Evolutionary conservation across 768 basidiomycete species (phyloP).

Genomic region (Pluteus cervinus): DNA sequence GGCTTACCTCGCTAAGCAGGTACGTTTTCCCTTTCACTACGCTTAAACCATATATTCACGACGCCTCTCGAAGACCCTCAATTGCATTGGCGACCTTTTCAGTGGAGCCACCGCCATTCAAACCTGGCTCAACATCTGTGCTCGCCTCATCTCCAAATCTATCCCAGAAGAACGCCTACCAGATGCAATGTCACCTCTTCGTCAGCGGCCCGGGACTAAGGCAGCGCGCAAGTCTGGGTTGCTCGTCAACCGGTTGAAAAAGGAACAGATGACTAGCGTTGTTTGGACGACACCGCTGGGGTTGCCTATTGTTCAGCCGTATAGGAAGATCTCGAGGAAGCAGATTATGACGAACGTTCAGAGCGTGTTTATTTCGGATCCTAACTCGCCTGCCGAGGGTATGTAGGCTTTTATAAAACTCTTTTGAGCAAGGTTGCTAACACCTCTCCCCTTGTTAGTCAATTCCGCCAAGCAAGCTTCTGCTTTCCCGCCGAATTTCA

Average conservation of each 20-base stretch:
- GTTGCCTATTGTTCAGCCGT: constrained; percentile 93
- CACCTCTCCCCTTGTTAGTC: constrained; percentile 34
- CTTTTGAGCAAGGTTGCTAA: not conserved
- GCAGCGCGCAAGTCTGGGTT: constrained; percentile 1
- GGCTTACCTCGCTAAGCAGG: constrained; percentile 76
- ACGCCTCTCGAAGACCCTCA: constrained; percentile 43
- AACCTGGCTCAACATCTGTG: constrained; percentile 80
- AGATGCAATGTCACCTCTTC: constrained; percentile 5
- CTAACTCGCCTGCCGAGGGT: constrained; percentile 68
- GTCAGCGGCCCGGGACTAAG: too few relatives aligned
- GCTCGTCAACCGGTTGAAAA: constrained; percentile 38
- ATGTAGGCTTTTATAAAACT: constrained; percentile 7
- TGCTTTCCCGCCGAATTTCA: constrained; percentile 98
- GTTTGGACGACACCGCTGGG: constrained; percentile 98
- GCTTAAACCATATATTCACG: not conserved
- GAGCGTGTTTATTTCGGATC: constrained; percentile 87
- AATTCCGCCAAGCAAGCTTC: constrained; percentile 84
- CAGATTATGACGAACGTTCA: constrained; percentile 84
- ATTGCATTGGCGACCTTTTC: constrained; percentile 88
- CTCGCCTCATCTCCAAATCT: constrained; percentile 80
- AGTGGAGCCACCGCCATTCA: constrained; percentile 89
- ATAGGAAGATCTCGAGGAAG: constrained; percentile 75
- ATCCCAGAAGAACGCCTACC: constrained; percentile 66
- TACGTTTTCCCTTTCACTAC: constrained; percentile 18
- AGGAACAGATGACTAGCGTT: constrained; percentile 93